A percentile compares a stretch with the other conserved stretches of the same genome.
phyloP scores from a whole-genome alignment of 176 grass and related monocot species.

The sorghum (Sorghum bicolor) region Sorghum_bicolor_NCBIv3 NC_012877.2:11565501-11566000 shows the following conservation, averaged over 20 bases:
- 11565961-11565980: slow-evolving; percentile 67
- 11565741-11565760: slow-evolving; percentile 69
- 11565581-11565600: slow-evolving; percentile 81
- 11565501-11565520: slow-evolving; percentile 77
- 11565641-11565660: slow-evolving; percentile 85
- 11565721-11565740: slow-evolving; percentile 71
- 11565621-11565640: slow-evolving; percentile 86
- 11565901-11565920: slow-evolving; percentile 38
- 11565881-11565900: slow-evolving; percentile 34
- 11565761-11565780: slow-evolving; percentile 85
- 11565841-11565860: slow-evolving; percentile 36
- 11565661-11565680: slow-evolving; percentile 89
- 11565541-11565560: slow-evolving; percentile 70
- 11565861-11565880: slow-evolving; percentile 40
- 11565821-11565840: slow-evolving; percentile 83
- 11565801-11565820: slow-evolving; percentile 97
- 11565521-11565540: slow-evolving; percentile 86
- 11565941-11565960: slow-evolving; percentile 39
- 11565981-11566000: slow-evolving; percentile 49
- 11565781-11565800: slow-evolving; percentile 81
- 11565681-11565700: slow-evolving; percentile 92
- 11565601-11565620: slow-evolving; percentile 84
- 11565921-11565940: slow-evolving; percentile 32
- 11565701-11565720: slow-evolving; percentile 87
- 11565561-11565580: slow-evolving; percentile 86